A percentile compares a stretch with the other conserved stretches of the same genome.
Evolutionary conservation across 176 grass and related monocot species (phyloP).

Genomic region (Triticum urartu): DNA sequence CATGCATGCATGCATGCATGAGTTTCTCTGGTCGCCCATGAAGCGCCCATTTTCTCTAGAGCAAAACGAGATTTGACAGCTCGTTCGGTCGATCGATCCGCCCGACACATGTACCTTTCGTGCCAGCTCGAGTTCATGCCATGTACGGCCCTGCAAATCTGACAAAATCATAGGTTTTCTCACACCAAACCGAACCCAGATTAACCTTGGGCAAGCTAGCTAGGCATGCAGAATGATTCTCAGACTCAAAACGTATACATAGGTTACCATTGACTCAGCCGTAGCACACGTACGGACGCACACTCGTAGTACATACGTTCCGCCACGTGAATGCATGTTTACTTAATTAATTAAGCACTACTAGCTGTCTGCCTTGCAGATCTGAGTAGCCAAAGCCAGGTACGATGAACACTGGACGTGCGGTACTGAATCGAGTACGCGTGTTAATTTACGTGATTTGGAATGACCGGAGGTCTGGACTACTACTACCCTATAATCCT

Average conservation of each 20-base stretch:
- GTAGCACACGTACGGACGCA: not conserved
- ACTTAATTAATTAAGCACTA: not conserved
- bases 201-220: not conserved
- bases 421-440: not conserved
- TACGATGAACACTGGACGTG: not conserved
- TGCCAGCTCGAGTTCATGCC: not conserved
- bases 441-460: too few relatives aligned
- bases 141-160: not conserved
- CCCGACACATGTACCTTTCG: not conserved
- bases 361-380: not conserved
- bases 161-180: not conserved
- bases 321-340: not conserved
- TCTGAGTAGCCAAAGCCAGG: not conserved
- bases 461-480: too few relatives aligned
- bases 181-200: not conserved
- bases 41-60: conserved; percentile 17
- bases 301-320: not conserved
- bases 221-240: not conserved
- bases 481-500: too few relatives aligned
- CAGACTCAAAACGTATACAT: not conserved
- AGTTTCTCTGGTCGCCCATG: not conserved
- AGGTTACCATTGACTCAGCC: too few relatives aligned
- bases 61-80: not conserved
- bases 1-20: conserved; percentile 13
- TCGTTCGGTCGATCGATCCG: not conserved